Conservation (phyloP, 345 rosid genomes). For the Gossypium ekmanianum region DNA sequence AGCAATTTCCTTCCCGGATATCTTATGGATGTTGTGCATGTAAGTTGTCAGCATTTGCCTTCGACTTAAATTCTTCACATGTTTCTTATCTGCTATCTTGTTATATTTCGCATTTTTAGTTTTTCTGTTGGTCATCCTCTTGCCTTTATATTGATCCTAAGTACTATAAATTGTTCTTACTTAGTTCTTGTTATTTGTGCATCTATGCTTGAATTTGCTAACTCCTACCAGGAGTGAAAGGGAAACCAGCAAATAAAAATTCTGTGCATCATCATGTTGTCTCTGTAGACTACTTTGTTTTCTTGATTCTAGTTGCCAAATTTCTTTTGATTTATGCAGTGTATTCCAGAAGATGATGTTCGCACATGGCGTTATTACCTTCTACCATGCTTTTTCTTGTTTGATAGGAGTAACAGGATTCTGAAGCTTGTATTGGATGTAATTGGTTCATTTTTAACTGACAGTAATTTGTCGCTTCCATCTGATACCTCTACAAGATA, state of each 20-base stretch:
- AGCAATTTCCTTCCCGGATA: conserved; percentile 51
- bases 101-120: neutral
- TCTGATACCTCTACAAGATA: conserved; percentile 21
- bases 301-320: neutral
- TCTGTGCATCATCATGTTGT: conserved; percentile 3
- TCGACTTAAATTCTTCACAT: neutral
- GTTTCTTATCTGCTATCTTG: neutral
- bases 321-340: conserved; percentile 36
- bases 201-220: neutral
- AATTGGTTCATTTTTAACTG: conserved; percentile 38
- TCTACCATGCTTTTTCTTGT: conserved; percentile 57
- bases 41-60: conserved; percentile 29
- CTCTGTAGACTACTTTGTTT: neutral
- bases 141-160: neutral
- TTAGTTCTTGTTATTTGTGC: neutral
- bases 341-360: conserved; percentile 38
- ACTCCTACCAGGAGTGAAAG: neutral
- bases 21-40: conserved; percentile 52
- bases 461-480: conserved; percentile 23
- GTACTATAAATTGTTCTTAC: neutral
- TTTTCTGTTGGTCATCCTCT: conserved; percentile 6
- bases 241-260: neutral
- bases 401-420: conserved; percentile 53
- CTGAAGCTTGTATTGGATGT: conserved; percentile 37
- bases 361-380: conserved; percentile 39